Evolutionary conservation across 1,284 basidiomycete genomes (phyloP).

Genomic region (Microbotryum violaceum): DNA sequence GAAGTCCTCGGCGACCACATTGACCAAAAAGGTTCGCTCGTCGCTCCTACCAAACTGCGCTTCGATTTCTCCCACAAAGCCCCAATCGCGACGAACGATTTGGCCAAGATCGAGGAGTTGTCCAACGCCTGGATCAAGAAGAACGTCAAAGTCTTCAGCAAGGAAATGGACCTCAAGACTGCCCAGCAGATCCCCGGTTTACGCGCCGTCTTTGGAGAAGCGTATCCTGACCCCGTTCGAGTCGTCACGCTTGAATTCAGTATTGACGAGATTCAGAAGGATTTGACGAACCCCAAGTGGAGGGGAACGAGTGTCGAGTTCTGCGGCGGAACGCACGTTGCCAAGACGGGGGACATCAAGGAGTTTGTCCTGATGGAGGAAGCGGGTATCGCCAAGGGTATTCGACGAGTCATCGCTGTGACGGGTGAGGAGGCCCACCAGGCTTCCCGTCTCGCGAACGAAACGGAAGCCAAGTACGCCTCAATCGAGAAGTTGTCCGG

Average conservation of each 20-base stretch:
- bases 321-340: constrained; percentile 96
- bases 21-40: constrained; percentile 95
- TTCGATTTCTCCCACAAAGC: constrained; percentile 99
- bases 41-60: constrained; percentile 87
- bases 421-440: constrained; percentile 88
- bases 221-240: constrained; percentile 94
- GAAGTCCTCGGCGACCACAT: constrained; percentile 93
- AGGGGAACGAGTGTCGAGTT: constrained; percentile 85
- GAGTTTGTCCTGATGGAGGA: constrained; percentile 92
- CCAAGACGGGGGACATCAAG: constrained; percentile 91
- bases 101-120: constrained; percentile 74
- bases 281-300: constrained; percentile 87
- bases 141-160: constrained; percentile 80
- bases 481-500: constrained; percentile 59
- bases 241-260: constrained; percentile 85
- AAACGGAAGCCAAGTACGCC: constrained; percentile 58
- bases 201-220: constrained; percentile 93
- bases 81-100: constrained; percentile 64
- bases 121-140: constrained; percentile 82
- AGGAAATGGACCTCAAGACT: constrained; percentile 72
- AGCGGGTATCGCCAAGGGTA: constrained; percentile 95
- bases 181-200: constrained; percentile 86
- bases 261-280: constrained; percentile 73
- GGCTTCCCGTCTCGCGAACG: constrained; percentile 63
- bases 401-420: constrained; percentile 86